Evolutionary conservation across 805 yeast genomes (phyloP).

Genomic region (Saturnispora diversa): DNA sequence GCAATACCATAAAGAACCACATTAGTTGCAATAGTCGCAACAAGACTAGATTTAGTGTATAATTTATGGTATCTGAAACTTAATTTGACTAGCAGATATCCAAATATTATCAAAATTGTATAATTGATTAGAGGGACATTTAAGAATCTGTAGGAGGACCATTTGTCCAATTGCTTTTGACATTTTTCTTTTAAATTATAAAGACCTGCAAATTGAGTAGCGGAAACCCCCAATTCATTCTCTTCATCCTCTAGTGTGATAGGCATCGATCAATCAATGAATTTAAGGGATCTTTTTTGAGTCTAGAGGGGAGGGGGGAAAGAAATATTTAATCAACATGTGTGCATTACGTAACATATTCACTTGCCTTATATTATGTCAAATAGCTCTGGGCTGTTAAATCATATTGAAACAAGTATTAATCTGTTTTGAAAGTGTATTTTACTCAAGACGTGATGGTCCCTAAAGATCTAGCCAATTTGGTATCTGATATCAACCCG

Average conservation of each 20-base stretch:
- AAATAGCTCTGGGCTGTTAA: no score
- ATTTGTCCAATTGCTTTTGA: background rate
- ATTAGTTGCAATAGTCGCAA: slow-evolving; percentile 79
- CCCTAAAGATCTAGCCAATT: slow-evolving; percentile 2
- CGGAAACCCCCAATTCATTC: background rate
- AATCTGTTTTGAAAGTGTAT: no score
- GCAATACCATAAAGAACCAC: slow-evolving; percentile 81
- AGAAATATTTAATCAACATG: no score
- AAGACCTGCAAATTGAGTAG: background rate
- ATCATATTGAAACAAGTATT: no score
- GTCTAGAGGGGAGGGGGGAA: background rate
- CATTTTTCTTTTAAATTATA: background rate
- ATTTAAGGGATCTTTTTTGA: background rate
- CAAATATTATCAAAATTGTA: slow-evolving; percentile 41
- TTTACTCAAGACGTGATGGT: no score
- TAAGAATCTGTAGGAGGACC: slow-evolving; percentile 25
- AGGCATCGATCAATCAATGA: background rate
- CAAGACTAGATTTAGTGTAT: slow-evolving; percentile 55
- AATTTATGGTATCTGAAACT: slow-evolving; percentile 51
- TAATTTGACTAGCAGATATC: slow-evolving; percentile 41
- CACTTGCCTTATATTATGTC: no score
- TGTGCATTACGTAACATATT: no score
- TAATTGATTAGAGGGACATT: slow-evolving; percentile 53
- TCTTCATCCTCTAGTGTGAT: slow-evolving; percentile 1
- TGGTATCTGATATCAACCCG: background rate